Conservation (phyloP, 148 eudicot species). For the Chenopodium album region DNA sequence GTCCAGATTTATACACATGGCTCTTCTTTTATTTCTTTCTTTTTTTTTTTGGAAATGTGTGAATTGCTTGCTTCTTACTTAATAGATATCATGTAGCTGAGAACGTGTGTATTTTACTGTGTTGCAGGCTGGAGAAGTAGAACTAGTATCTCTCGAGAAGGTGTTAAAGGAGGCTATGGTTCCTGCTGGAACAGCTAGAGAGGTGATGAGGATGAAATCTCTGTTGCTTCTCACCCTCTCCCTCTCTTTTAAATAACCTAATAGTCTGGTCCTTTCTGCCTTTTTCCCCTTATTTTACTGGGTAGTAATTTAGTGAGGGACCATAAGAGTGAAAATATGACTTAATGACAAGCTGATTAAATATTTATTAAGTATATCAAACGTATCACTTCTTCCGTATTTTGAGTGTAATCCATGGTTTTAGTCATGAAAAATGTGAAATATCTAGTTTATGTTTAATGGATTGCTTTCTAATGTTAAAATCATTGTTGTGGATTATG, state of each 20-base stretch:
- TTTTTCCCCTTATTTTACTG: neutral
- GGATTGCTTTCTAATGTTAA: neutral
- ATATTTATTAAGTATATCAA: neutral
- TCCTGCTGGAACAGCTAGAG: slow-evolving; percentile 85
- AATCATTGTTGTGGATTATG: neutral
- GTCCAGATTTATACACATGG: neutral
- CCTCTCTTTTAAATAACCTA: neutral
- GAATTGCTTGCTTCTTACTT: neutral
- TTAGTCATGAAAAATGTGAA: neutral
- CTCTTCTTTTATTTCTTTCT: neutral
- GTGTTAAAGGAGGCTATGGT: slow-evolving; percentile 70
- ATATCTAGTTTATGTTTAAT: neutral
- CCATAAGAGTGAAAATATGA: neutral
- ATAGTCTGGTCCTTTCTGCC: neutral
- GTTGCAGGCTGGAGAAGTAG: slow-evolving; percentile 84
- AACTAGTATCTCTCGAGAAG: slow-evolving; percentile 82
- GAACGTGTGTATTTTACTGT: slow-evolving; percentile 10
- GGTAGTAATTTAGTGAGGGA: neutral
- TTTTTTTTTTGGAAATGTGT: neutral
- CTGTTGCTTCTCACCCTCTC: slow-evolving; percentile 2
- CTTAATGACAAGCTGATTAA: neutral
- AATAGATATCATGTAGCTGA: slow-evolving; percentile 3
- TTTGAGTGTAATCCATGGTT: neutral
- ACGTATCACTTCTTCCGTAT: neutral
- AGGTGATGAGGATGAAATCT: slow-evolving; percentile 47